These are phyloP conservation scores for Aspergillus aculeatus DNA, from an alignment of 2,329 filamentous ascomycete genomes.

Conservation along the genomic window DNA sequence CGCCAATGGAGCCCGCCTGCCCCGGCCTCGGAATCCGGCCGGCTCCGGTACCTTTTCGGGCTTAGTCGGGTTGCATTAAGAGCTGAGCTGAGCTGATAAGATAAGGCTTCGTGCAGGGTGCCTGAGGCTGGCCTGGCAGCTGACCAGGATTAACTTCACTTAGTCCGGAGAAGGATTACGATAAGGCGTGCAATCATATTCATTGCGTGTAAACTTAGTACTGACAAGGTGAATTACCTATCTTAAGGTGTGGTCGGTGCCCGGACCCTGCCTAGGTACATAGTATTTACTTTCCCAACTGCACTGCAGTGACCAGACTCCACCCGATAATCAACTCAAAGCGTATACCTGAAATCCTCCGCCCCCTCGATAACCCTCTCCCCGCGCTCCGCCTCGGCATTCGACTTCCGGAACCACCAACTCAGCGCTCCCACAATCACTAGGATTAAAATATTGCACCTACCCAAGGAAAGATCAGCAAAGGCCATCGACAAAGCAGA, in stretches of 20 bases:
- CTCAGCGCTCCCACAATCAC: constrained; percentile 29
- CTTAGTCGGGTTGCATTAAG: constrained; percentile 2
- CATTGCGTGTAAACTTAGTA: background rate
- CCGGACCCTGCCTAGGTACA: background rate
- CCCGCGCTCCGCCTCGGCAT: constrained; percentile 35
- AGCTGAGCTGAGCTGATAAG: background rate
- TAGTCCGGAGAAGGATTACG: background rate
- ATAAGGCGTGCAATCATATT: background rate
- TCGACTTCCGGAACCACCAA: constrained; percentile 34
- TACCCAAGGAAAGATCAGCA: constrained; percentile 14
- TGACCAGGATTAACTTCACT: too few species aligned
- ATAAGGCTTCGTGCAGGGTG: background rate
- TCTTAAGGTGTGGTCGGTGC: too few species aligned
- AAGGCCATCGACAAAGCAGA: background rate
- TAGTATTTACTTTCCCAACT: too few species aligned
- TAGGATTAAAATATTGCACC: constrained; percentile 36
- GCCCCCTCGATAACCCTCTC: constrained; percentile 36
- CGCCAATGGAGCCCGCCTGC: constrained; percentile 4
- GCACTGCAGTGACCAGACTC: too few species aligned
- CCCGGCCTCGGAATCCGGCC: constrained; percentile 24
- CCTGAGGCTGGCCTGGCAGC: background rate
- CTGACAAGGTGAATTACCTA: background rate
- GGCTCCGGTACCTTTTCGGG: constrained; percentile 20
- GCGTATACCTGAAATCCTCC: constrained; percentile 40
- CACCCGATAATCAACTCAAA: background rate